These are phyloP conservation scores for Neurospora sp. DNA, from an alignment of 495 filamentous ascomycete genomes.

Conservation along the genomic window DNA sequence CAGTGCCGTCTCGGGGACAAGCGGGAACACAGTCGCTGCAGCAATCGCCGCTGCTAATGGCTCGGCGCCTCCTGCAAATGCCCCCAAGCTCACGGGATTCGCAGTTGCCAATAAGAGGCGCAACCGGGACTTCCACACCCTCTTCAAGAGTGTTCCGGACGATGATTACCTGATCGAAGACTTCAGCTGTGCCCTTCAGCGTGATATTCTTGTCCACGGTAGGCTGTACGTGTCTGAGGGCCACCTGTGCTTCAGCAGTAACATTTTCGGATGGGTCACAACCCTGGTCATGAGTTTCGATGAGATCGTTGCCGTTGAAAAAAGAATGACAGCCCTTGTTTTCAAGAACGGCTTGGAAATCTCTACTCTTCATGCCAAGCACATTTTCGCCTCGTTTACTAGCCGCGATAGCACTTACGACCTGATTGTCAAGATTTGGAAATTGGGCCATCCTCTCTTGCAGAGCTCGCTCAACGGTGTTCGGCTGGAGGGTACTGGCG, in stretches of 20 bases:
- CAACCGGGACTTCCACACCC: constrained; percentile 86
- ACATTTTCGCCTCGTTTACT: constrained; percentile 90
- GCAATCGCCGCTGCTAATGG: constrained; percentile 55
- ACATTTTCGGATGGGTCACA: constrained; percentile 96
- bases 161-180: constrained; percentile 98
- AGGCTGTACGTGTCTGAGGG: constrained; percentile 94
- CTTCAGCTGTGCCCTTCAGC: constrained; percentile 91
- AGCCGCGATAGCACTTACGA: constrained; percentile 95
- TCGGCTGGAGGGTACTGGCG: constrained; percentile 63
- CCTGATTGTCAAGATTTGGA: constrained; percentile 95
- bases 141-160: constrained; percentile 94
- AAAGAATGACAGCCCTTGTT: constrained; percentile 88
- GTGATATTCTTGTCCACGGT: constrained; percentile 91
- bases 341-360: constrained; percentile 98
- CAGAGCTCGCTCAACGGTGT: constrained; percentile 85
- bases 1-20: constrained; percentile 60
- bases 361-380: constrained; percentile 86
- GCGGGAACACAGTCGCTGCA: constrained; percentile 50
- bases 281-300: constrained; percentile 97
- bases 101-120: constrained; percentile 92
- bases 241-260: constrained; percentile 97
- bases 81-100: constrained; percentile 82
- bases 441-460: constrained; percentile 82
- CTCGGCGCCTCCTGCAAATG: constrained; percentile 40
- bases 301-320: constrained; percentile 92